Conservation (phyloP, 139 green algal species). For the Coelastrella sp. region DNA sequence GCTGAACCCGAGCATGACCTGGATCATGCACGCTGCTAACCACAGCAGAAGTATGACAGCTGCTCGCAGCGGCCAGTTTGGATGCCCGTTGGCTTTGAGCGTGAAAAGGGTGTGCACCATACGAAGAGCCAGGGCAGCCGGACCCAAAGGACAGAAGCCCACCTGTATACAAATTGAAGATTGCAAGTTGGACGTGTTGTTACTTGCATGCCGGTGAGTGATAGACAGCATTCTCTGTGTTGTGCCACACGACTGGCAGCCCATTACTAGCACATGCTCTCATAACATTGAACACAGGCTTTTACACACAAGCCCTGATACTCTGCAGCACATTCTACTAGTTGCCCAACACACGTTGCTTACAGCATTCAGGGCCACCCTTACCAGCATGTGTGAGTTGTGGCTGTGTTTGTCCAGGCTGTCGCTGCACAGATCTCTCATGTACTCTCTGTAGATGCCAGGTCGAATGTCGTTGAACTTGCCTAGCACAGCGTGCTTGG, state of each 20-base stretch:
- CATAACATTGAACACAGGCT: no score
- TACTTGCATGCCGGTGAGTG: no score
- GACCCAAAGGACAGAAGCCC: constrained; percentile 81
- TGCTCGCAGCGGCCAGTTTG: neutral
- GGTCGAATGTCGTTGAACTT: constrained; percentile 93
- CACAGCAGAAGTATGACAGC: constrained; percentile 12
- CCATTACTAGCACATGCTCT: no score
- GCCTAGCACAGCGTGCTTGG: constrained; percentile 92
- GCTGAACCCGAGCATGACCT: constrained; percentile 46
- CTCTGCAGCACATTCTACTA: neutral
- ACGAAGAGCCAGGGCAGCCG: constrained; percentile 77
- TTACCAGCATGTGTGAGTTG: constrained; percentile 71
- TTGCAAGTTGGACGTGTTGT: neutral
- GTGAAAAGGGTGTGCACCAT: constrained; percentile 68
- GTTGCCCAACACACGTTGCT: no score
- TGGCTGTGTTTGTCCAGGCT: constrained; percentile 69
- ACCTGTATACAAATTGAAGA: constrained; percentile 1
- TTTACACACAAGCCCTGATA: no score
- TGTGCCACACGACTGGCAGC: no score
- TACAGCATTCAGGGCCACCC: no score
- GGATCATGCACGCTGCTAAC: constrained; percentile 7
- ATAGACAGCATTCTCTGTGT: no score
- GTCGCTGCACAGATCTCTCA: constrained; percentile 82
- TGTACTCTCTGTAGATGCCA: constrained; percentile 88
- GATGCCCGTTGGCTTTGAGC: constrained; percentile 44